Percentiles rank a stretch among this genome's conserved stretches.
Conservation (phyloP, 495 filamentous ascomycete genomes). For the Coniosporium apollinis region DNA sequence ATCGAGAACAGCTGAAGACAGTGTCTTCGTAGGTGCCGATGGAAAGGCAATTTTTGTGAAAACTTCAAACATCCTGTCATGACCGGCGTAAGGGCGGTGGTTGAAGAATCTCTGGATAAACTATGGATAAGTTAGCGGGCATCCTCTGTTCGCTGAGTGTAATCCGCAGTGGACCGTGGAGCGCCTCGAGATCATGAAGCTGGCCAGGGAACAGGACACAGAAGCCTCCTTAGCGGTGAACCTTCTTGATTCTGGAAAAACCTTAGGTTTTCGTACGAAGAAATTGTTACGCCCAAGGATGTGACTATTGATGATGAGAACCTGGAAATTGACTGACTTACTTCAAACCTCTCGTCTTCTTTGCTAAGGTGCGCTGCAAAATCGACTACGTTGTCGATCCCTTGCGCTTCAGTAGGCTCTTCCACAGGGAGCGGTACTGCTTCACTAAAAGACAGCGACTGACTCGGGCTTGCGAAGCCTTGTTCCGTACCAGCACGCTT, state of each 20-base stretch:
- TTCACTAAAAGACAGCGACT: slow-evolving; percentile 34
- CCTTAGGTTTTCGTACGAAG: too few relatives aligned
- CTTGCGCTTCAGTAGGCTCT: slow-evolving; percentile 3
- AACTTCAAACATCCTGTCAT: slow-evolving; percentile 53
- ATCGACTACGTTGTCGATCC: slow-evolving; percentile 12
- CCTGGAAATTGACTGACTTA: slow-evolving; percentile 9
- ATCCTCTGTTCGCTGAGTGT: too few relatives aligned
- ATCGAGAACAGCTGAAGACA: slow-evolving; percentile 44
- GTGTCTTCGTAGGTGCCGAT: slow-evolving; percentile 31
- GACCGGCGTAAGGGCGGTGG: slow-evolving; percentile 31
- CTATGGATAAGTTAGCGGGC: too few relatives aligned
- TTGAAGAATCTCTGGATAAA: slow-evolving; percentile 43
- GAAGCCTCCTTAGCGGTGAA: too few relatives aligned
- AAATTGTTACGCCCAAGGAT: too few relatives aligned
- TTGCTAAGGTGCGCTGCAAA: slow-evolving; percentile 17
- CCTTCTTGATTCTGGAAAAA: too few relatives aligned
- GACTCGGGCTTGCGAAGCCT: slow-evolving; percentile 29
- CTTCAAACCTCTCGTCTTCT: slow-evolving; percentile 24
- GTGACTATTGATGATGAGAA: too few relatives aligned
- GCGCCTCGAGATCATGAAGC: too few relatives aligned
- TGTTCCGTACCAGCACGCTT: slow-evolving; percentile 35
- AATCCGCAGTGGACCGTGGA: too few relatives aligned
- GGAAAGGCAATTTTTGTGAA: slow-evolving; percentile 59
- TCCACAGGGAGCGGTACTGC: slow-evolving; percentile 12
- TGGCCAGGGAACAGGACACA: too few relatives aligned